phyloP scores from a whole-genome alignment of 441 rosid species.

The Erodium moschatum region DNA sequence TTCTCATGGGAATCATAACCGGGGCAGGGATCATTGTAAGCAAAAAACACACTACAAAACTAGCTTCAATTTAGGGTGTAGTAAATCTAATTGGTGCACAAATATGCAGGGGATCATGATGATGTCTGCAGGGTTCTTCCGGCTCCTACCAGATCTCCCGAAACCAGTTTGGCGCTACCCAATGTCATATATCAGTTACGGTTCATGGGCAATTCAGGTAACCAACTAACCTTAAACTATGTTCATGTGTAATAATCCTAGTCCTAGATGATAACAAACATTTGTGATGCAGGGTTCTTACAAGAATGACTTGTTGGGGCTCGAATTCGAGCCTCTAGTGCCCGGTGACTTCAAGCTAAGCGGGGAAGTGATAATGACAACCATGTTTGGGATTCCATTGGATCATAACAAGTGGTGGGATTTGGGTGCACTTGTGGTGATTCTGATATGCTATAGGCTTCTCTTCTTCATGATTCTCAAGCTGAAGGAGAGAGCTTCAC shows the following conservation, averaged over 20 bases:
- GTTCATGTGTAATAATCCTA: too few species aligned
- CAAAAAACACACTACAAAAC: conserved; percentile 1
- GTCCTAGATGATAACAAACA: not conserved
- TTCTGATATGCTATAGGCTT: conserved; percentile 55
- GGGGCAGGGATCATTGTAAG: conserved; percentile 70
- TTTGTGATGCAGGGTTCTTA: conserved; percentile 64
- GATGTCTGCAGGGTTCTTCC: conserved; percentile 96
- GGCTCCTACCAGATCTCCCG: conserved; percentile 72
- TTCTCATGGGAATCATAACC: conserved; percentile 57
- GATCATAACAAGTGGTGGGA: conserved; percentile 91
- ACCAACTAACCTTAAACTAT: not conserved
- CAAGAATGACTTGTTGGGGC: conserved; percentile 79
- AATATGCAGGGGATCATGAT: conserved; percentile 64
- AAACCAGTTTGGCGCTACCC: conserved; percentile 91
- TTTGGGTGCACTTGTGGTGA: conserved; percentile 45
- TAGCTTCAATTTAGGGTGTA: not conserved
- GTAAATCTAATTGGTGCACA: not conserved
- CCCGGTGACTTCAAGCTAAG: conserved; percentile 48
- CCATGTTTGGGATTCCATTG: conserved; percentile 45
- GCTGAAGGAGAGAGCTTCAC: conserved; percentile 70
- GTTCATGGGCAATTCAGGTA: conserved; percentile 71
- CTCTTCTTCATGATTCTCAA: conserved; percentile 68
- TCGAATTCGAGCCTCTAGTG: conserved; percentile 55
- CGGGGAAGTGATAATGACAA: conserved; percentile 50
- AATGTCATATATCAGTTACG: conserved; percentile 66